Evolutionary conservation across 2,329 filamentous ascomycete genomes (phyloP).

Genomic region (Zelopaecilomyces penicillatus): DNA sequence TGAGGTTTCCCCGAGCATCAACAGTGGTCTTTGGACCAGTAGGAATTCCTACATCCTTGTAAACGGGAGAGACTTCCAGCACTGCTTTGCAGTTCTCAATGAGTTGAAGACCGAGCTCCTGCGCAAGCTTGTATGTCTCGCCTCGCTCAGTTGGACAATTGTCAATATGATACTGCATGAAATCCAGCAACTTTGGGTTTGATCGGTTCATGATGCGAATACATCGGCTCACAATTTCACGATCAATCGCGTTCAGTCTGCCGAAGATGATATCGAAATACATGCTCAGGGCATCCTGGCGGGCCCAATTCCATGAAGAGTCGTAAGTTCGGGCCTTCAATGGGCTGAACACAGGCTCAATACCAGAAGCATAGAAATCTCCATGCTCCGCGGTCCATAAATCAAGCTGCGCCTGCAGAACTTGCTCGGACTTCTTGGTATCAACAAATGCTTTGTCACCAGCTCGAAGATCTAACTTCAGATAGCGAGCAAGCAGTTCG

Average conservation of each 20-base stretch:
- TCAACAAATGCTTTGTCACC: conserved; percentile 88
- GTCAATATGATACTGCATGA: conserved; percentile 99
- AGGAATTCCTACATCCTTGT: conserved; percentile 90
- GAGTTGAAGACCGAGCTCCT: conserved; percentile 84
- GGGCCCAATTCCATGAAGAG: conserved; percentile 98
- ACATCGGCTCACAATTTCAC: conserved; percentile 96
- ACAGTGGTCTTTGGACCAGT: conserved; percentile 91
- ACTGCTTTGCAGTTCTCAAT: conserved; percentile 98
- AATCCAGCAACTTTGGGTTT: conserved; percentile 89
- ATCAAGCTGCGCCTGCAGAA: conserved; percentile 87
- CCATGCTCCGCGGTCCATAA: conserved; percentile 94
- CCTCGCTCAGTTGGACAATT: conserved; percentile 95
- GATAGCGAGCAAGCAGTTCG: conserved; percentile 86
- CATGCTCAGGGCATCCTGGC: conserved; percentile 95
- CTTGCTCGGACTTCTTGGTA: conserved; percentile 75
- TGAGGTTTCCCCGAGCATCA: conserved; percentile 83
- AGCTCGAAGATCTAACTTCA: conserved; percentile 94
- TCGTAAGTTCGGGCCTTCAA: conserved; percentile 96
- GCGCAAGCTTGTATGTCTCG: conserved; percentile 96
- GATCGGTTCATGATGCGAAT: conserved; percentile 99
- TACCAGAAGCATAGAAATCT: conserved; percentile 90
- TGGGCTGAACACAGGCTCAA: conserved; percentile 86
- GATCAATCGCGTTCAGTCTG: conserved; percentile 82
- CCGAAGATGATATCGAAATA: conserved; percentile 99
- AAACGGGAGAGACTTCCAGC: conserved; percentile 72